These are phyloP conservation scores for Heteromeles arbutifolia DNA, from an alignment of 306 rosid species.

Conservation along the genomic window DNA sequence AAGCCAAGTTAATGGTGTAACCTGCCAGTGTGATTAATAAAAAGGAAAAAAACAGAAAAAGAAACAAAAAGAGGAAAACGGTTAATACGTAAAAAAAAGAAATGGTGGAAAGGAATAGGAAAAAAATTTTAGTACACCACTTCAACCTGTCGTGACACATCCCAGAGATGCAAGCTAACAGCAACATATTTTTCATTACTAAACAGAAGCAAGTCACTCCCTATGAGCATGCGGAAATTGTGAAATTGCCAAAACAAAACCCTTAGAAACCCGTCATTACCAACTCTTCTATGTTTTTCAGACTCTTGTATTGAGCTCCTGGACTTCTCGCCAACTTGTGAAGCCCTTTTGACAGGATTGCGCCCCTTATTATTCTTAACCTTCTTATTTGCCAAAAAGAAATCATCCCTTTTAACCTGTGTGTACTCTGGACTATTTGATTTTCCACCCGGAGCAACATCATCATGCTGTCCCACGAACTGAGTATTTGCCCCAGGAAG, in stretches of 20 bases:
- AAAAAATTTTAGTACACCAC: slow-evolving; percentile 9
- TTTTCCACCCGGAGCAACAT: slow-evolving; percentile 47
- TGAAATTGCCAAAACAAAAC: slow-evolving; percentile 96
- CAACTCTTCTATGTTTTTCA: slow-evolving; percentile 72
- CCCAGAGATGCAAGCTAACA: slow-evolving; percentile 97
- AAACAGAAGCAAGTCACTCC: slow-evolving; percentile 87
- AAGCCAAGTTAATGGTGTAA: slow-evolving; percentile 92
- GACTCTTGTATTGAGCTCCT: slow-evolving; percentile 66
- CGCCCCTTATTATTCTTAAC: slow-evolving; percentile 47
- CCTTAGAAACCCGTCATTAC: slow-evolving; percentile 63
- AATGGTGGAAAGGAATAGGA: neutral
- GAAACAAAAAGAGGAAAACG: slow-evolving; percentile 3
- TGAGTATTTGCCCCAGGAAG: slow-evolving; percentile 63
- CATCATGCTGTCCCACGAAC: slow-evolving; percentile 40
- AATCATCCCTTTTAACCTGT: slow-evolving; percentile 43
- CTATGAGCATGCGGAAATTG: slow-evolving; percentile 94
- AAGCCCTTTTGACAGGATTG: slow-evolving; percentile 55
- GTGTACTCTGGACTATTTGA: slow-evolving; percentile 51
- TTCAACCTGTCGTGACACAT: slow-evolving; percentile 74
- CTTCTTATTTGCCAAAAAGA: slow-evolving; percentile 61
- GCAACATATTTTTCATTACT: slow-evolving; percentile 94
- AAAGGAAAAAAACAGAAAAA: neutral
- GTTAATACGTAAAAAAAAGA: neutral
- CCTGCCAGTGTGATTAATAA: slow-evolving; percentile 33
- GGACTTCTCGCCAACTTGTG: slow-evolving; percentile 79